Conservation (phyloP, 805 yeast species). For the Zygoascus biomembranicola region DNA sequence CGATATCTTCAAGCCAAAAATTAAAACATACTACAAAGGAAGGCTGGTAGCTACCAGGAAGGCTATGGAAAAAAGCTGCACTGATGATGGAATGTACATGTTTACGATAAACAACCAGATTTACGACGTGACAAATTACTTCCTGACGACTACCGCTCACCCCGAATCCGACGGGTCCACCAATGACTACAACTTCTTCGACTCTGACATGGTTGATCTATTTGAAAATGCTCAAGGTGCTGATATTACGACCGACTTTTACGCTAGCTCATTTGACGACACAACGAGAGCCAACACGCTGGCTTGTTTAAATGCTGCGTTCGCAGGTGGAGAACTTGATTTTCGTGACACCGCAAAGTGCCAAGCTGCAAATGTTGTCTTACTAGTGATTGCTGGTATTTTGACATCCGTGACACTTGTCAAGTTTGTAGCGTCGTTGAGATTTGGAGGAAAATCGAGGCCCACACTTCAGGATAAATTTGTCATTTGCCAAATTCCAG, state of each 20-base stretch:
- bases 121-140: conserved; percentile 33
- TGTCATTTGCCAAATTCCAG: conserved; percentile 37
- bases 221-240: conserved; percentile 28
- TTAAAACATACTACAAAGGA: conserved; percentile 31
- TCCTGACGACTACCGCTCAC: conserved; percentile 24
- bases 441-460: conserved; percentile 30
- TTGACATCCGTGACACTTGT: conserved; percentile 31
- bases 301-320: conserved; percentile 31
- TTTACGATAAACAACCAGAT: conserved; percentile 28
- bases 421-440: conserved; percentile 32
- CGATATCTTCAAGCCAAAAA: conserved; percentile 28
- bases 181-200: conserved; percentile 30
- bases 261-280: conserved; percentile 18
- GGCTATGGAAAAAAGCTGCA: conserved; percentile 19
- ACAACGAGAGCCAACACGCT: conserved; percentile 21
- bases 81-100: conserved; percentile 22
- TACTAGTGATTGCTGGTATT: conserved; percentile 31
- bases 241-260: conserved; percentile 29
- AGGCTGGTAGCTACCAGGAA: conserved; percentile 27
- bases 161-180: conserved; percentile 17
- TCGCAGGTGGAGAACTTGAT: conserved; percentile 30
- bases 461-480: conserved; percentile 34
- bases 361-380: conserved; percentile 32
- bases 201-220: conserved; percentile 24
- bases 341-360: conserved; percentile 33